Evolutionary conservation across 2,329 filamentous ascomycete species (phyloP).

Genomic region (Stagonosporopsis cucurbitacearum): DNA sequence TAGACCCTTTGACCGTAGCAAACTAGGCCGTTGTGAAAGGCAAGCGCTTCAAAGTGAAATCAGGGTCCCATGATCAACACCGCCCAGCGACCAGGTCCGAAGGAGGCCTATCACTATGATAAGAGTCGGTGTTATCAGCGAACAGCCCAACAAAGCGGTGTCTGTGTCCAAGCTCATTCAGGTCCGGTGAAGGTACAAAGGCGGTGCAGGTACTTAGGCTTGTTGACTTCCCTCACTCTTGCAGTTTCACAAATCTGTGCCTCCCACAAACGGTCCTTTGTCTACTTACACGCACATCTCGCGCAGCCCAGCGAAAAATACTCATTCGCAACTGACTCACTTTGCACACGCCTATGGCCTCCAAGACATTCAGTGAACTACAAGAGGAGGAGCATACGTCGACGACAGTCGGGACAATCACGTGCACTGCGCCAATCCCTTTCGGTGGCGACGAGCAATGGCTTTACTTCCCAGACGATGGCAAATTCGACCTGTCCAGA

Average conservation of each 20-base stretch:
- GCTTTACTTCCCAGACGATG: conserved; percentile 50
- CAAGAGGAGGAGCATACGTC: conserved; percentile 17
- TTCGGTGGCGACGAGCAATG: conserved; percentile 52
- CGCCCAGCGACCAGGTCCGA: conserved; percentile 21
- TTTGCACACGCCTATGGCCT: conserved; percentile 12
- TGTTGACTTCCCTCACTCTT: conserved; percentile 1
- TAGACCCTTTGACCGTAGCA: neutral
- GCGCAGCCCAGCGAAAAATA: neutral
- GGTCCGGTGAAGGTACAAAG: conserved; percentile 15
- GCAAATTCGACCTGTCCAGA: conserved; percentile 52
- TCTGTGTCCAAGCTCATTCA: conserved; percentile 15
- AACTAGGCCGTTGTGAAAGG: conserved; percentile 13
- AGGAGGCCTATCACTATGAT: conserved; percentile 40
- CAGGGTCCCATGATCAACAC: conserved; percentile 21
- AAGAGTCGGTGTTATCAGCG: conserved; percentile 32
- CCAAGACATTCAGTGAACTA: conserved; percentile 19
- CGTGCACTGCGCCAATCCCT: conserved; percentile 49
- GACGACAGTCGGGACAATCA: conserved; percentile 38
- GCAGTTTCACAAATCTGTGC: neutral
- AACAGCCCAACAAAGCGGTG: conserved; percentile 28
- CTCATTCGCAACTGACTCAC: neutral
- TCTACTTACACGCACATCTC: neutral
- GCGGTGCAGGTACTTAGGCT: conserved; percentile 2
- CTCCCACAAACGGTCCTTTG: conserved; percentile 7
- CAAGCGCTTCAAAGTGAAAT: conserved; percentile 5